Percentiles rank a stretch among this genome's conserved stretches.
Evolutionary conservation across 495 filamentous ascomycete genomes (phyloP).

Genomic region (Neohortaea acidophila): DNA sequence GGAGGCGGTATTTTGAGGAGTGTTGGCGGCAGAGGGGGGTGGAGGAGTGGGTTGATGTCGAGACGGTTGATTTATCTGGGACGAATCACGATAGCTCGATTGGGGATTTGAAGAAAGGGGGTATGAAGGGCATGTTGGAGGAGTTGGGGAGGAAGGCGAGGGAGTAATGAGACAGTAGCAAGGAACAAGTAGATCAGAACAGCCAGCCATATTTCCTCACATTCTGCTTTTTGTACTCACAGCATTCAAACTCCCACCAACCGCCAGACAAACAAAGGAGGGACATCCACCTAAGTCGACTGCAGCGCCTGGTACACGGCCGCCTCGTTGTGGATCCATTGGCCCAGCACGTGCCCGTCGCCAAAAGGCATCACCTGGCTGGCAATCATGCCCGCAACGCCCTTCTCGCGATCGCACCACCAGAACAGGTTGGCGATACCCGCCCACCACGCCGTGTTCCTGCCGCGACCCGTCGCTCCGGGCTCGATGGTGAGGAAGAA

Average conservation of each 20-base stretch:
- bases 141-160: not conserved
- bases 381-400: conserved; percentile 42
- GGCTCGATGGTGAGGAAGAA: conserved; percentile 35
- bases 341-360: conserved; percentile 12
- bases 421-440: conserved; percentile 46
- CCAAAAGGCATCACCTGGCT: conserved; percentile 45
- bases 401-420: conserved; percentile 45
- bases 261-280: too few relatives aligned
- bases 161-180: not conserved
- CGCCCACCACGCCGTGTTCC: conserved; percentile 38
- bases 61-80: conserved; percentile 3
- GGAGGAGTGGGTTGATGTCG: conserved; percentile 6
- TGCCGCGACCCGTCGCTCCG: conserved; percentile 34
- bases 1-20: conserved; percentile 12
- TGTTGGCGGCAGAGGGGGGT: conserved; percentile 12
- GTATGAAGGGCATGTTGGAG: conserved; percentile 10
- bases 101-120: conserved; percentile 13
- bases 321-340: conserved; percentile 14
- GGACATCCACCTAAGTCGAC: not conserved
- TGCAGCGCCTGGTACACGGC: conserved; percentile 13
- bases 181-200: too few relatives aligned
- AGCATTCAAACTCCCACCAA: conserved; percentile 1
- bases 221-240: too few relatives aligned
- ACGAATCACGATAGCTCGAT: conserved; percentile 15
- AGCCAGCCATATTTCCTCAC: too few relatives aligned